Percentiles rank a stretch among this genome's conserved stretches.
Evolutionary conservation across 306 rosid genomes (phyloP).

Genomic region (Gynostemma pentaphyllum): DNA sequence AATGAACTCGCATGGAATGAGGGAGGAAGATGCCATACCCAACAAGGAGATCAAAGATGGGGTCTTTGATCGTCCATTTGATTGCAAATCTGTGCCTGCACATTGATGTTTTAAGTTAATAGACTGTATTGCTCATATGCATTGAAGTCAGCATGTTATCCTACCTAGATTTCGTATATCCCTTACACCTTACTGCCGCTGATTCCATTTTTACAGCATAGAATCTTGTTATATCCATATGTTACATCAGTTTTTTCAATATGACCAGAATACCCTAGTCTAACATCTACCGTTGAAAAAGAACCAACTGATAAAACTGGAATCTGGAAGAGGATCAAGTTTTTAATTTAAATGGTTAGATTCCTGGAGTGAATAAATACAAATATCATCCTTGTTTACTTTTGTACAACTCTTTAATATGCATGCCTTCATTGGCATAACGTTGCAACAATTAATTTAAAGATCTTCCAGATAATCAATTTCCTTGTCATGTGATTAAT

Average conservation of each 20-base stretch:
- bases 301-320: no score
- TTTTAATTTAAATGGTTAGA: no score
- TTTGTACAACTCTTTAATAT: no score
- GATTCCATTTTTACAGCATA: neutral
- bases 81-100: conserved; percentile 53
- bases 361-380: no score
- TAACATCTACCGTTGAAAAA: no score
- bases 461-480: neutral
- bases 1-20: neutral
- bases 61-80: conserved; percentile 41
- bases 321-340: no score
- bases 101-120: conserved; percentile 4
- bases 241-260: no score
- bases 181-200: no score
- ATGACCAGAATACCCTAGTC: no score
- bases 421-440: no score
- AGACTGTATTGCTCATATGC: neutral
- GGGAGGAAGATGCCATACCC: conserved; percentile 40
- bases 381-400: no score
- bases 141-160: neutral
- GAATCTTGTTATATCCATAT: no score
- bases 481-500: neutral
- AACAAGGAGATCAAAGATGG: conserved; percentile 80
- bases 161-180: neutral
- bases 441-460: neutral